Percentiles rank a stretch among this genome's conserved stretches.
These are phyloP conservation scores for Trichoderma breve DNA, from an alignment of 2,329 filamentous ascomycete genomes.

Conservation along the genomic window DNA sequence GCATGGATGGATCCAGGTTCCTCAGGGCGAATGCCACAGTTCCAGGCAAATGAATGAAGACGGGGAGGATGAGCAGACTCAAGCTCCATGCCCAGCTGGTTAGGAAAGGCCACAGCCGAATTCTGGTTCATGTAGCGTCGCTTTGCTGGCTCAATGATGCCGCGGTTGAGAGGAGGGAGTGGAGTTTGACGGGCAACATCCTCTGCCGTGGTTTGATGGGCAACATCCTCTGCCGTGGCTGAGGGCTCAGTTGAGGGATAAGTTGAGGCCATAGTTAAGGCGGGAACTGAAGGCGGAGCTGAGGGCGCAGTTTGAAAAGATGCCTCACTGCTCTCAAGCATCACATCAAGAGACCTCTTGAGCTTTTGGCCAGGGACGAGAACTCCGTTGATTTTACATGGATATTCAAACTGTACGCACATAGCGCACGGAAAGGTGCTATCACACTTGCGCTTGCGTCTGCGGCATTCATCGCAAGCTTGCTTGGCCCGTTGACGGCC, in stretches of 20 bases:
- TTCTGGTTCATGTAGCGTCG: constrained; percentile 22
- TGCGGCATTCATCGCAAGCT: constrained; percentile 17
- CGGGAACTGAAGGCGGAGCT: not conserved
- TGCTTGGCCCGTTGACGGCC: constrained; percentile 6
- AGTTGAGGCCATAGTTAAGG: not conserved
- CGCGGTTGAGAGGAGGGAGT: not conserved
- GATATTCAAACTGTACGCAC: no score
- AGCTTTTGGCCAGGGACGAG: not conserved
- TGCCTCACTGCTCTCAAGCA: not conserved
- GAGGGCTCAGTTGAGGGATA: not conserved
- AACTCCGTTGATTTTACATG: no score
- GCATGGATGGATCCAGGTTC: not conserved
- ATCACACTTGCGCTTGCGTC: constrained; percentile 24
- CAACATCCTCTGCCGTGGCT: not conserved
- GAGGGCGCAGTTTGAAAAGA: not conserved
- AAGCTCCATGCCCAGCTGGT: constrained; percentile 21
- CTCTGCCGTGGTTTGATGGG: not conserved
- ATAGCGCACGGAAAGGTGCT: no score
- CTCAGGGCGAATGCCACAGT: constrained; percentile 23
- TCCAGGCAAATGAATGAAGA: constrained; percentile 25
- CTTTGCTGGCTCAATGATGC: constrained; percentile 2
- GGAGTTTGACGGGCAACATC: not conserved
- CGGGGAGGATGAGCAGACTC: constrained; percentile 19
- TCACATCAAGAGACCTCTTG: not conserved
- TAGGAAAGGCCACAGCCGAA: constrained; percentile 23